Conservation (phyloP, 83 land plant species). For the Diphasiastrum complanatum region DNA sequence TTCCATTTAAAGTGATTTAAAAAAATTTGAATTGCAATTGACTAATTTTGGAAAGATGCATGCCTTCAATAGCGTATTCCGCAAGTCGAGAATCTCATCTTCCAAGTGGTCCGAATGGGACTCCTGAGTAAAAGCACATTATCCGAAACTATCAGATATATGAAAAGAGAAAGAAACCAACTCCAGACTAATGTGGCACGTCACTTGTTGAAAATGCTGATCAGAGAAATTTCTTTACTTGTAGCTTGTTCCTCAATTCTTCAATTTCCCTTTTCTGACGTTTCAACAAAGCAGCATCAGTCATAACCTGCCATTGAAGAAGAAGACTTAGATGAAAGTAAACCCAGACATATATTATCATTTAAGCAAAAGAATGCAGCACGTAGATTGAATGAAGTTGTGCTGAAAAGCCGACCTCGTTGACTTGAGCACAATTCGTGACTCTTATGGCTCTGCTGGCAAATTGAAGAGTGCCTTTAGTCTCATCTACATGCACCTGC, state of each 20-base stretch:
- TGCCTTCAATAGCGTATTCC: constrained; percentile 87
- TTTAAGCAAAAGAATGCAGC: neutral
- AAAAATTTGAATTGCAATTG: too few relatives aligned
- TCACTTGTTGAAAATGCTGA: too few relatives aligned
- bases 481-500: constrained; percentile 93
- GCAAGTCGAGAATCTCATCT: constrained; percentile 72
- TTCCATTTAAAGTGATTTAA: too few relatives aligned
- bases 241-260: constrained; percentile 75
- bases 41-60: too few relatives aligned
- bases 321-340: neutral
- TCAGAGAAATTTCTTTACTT: too few relatives aligned
- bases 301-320: constrained; percentile 53
- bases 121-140: constrained; percentile 39
- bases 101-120: constrained; percentile 81
- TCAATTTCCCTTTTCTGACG: constrained; percentile 98
- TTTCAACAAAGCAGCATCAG: constrained; percentile 93
- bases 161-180: neutral
- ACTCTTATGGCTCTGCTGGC: constrained; percentile 94
- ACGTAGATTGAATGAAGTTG: neutral
- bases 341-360: neutral
- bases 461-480: constrained; percentile 91
- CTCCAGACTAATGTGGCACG: neutral
- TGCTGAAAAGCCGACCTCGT: constrained; percentile 56
- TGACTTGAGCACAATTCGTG: constrained; percentile 89
- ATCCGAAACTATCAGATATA: neutral